Evolutionary conservation across 371 early-diverging fungal genomes (phyloP), one percentile per base, ranked within the genome.

Genomic region (Mucor lusitanicus): DNA sequence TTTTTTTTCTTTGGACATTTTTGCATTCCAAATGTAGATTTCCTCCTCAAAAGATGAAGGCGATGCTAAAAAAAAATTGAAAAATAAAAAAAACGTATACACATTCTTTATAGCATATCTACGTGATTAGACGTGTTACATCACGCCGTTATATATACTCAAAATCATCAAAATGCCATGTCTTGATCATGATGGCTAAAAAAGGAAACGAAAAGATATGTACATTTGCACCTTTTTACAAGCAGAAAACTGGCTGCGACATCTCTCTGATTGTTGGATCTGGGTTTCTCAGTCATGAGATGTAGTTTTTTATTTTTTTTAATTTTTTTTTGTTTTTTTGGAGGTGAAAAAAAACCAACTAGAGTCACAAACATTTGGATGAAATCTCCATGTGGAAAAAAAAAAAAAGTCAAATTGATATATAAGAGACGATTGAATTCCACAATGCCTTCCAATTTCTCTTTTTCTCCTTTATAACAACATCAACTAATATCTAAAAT

Each of bases 391-490:
- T 21, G 21, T n/a, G 23, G 21, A 46, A 46, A 46, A 19, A 53
- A 53, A 32, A 35, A 39, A 59, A 35, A 59, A 39, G 5, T 11
- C 42, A 35, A 44, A 44, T 44, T 44, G 44, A 44, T 32, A 40
- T 39, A 32, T 27, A 59, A 59, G 23, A 32, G 28, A 23, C 15
- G 30, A 44, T 17, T 27, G 0, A 27, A 27, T 48, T 46, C 15
- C 44, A 44, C 44, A 17, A 44, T 44, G n/a, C 44, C 33, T 57
- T 28, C 6, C 7, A 12, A 15, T 68, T 65, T 61, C 61, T 25
- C 65, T 37, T 33, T 50, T 67, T 67, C 54, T 64, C 64, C 59
- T 57, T 33, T 60, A 65, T 54, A 67, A 44, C 44, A 44, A 44
- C 15, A 39, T 40, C 19, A 53, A 53, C 27, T 23, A 25, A 21